These are phyloP conservation scores for Coccomyxa sp. DNA, from an alignment of 139 green algal genomes.

Conservation along the genomic window DNA sequence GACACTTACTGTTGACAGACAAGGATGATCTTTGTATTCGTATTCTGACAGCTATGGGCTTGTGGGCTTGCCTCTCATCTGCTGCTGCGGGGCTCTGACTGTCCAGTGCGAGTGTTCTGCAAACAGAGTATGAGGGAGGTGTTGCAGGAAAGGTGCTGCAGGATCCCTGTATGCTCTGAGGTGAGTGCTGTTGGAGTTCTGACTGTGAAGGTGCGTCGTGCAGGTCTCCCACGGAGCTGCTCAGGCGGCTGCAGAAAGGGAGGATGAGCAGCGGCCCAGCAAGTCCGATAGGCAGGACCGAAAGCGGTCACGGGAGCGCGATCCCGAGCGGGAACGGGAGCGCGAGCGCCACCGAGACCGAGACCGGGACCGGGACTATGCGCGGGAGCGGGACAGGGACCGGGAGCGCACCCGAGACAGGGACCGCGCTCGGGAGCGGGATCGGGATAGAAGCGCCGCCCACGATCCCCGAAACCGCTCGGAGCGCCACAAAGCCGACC, in stretches of 20 bases:
- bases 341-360: constrained; percentile 3
- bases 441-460: not conserved
- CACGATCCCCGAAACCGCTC: not conserved
- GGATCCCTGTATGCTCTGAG: no score
- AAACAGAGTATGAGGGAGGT: no score
- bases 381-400: constrained; percentile 15
- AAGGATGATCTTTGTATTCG: not conserved
- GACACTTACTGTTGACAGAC: not conserved
- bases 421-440: not conserved
- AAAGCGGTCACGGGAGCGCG: not conserved
- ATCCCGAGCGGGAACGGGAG: constrained; percentile 9
- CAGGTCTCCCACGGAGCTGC: constrained; percentile 4
- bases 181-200: not conserved
- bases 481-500: not conserved
- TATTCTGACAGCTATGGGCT: not conserved
- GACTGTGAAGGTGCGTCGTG: not conserved
- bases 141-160: no score
- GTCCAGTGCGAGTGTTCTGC: no score
- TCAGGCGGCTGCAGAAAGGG: not conserved
- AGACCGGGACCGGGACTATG: not conserved
- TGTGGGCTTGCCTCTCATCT: no score
- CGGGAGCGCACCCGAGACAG: not conserved
- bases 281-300: not conserved
- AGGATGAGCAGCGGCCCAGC: not conserved
- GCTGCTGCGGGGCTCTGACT: no score